Conservation (phyloP, 345 rosid species). For the Turnera subulata region DNA sequence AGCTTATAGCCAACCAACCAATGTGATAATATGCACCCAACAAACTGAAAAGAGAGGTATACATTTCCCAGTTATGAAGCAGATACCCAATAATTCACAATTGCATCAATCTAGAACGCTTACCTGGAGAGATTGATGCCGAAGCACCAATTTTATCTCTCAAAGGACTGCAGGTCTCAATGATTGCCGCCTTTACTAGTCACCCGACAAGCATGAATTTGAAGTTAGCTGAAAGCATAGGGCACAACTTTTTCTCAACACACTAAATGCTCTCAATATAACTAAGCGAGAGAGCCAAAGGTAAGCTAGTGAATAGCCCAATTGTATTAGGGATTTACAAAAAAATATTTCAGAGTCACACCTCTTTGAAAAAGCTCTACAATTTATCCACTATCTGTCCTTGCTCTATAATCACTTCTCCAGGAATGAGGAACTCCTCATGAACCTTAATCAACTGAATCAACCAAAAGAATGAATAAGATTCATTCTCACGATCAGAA, state of each 20-base stretch:
- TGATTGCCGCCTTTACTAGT: constrained; percentile 78
- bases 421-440: constrained; percentile 75
- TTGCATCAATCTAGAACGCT: constrained; percentile 4
- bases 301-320: constrained; percentile 4
- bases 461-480: constrained; percentile 1
- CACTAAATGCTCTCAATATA: background rate
- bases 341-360: constrained; percentile 40
- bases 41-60: background rate
- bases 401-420: constrained; percentile 74
- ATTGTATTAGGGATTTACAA: background rate
- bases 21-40: background rate
- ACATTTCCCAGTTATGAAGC: too few species aligned
- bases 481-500: background rate
- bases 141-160: constrained; percentile 65
- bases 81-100: background rate
- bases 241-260: constrained; percentile 1
- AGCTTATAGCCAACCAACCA: background rate
- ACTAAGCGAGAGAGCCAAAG: background rate
- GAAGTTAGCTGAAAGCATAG: constrained; percentile 2
- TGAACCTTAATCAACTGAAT: constrained; percentile 60
- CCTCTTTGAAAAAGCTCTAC: constrained; percentile 97
- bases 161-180: constrained; percentile 56
- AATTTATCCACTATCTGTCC: constrained; percentile 64
- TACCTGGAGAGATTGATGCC: constrained; percentile 75
- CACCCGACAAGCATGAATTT: constrained; percentile 43